Base-by-base conservation (phyloP, 805 yeast species). In the Zygosaccharomyces pseudorouxii region DNA sequence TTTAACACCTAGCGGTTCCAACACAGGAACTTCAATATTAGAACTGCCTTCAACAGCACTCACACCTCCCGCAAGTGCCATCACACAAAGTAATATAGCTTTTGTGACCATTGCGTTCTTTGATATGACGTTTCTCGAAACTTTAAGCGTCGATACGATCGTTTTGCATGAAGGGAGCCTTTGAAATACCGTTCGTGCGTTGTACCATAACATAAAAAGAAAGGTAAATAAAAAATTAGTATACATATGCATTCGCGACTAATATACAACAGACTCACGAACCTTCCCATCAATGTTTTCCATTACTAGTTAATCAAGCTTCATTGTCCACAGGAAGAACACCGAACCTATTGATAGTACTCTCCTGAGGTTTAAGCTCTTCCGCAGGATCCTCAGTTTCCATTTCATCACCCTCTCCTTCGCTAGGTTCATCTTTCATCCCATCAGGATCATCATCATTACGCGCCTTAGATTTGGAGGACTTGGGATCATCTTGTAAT, bases 1-100 rank as follows among this genome's bases (percentile, higher is more conserved):
- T 30, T 55, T 46, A 9, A 68, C 59, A 12, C 55, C 58, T 39
- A 72, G 69, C 29, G 38, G 37, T 30, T 35, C 23, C 40, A 39
- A 39, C 5, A 27, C 11, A 7, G 49, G 49, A 27, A 25, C 22
- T 11, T 42, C n/a, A 2, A 19, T 11, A 10, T 23, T 16, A 19
- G 44, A 18, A 29, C 23, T n/a, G 12, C 23, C 44, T 18, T 8
- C 23, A 33, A 33, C 16, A 10, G 37, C 37, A 33, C 16, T 33
- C 4, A 16, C 37, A 16, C 37, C 22, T 14, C 37, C 19, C 9
- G 37, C 37, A 33, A 33, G 22, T 33, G 37, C 37, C 16, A 33
- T 33, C 16, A 11, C 37, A 10, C 37, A 33, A 10, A 33, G 37
- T 14, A 33, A 18, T 11, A 16, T 33, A 14, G 37, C 10, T 3